Evolutionary conservation across 345 rosid species (phyloP), one percentile per base, ranked within the genome.

Genomic region (Salix purpurea): DNA sequence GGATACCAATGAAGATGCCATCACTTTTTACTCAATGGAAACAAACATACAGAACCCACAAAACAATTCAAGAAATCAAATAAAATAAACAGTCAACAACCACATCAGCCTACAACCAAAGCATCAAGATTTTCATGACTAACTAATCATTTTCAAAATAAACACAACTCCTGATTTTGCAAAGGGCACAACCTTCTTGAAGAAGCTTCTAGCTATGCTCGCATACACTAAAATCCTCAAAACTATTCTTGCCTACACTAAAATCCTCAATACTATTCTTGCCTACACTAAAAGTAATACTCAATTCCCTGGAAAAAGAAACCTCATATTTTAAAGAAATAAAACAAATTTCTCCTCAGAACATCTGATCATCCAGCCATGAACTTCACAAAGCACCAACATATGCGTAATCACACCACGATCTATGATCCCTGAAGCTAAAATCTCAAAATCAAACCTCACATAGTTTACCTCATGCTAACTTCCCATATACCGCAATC

Each of bases 111-210:
- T 9, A 65, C 65, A 62, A 58, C 50, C 39, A 28, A 30, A 24
- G 75, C 72, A 73, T 54, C 58, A 62, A 73, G 42, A 72, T 36
- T 36, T 7, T 73, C 3, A 60, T n/a, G 48, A n/a, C 62, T n/a
- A 56, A n/a, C 28, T 23, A 58, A 58, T 58, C 62, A 58, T 23
- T 58, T 58, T 3, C 19, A 36, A 36, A 72, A 60, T 15, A 10
- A 42, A 23, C 52, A 40, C 32, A 14, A 26, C 0, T 8, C 28
- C 15, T 23, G 10, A 58, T 9, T 58, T 23, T 58, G n/a, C 62
- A 10, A 56, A 9, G 62, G 62, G 62, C 28, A 23, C 28, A 10
- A 3, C 4, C 62, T 58, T 28, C 62, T n/a, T 58, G 28, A 12
- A 58, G 28, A 23, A 9, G 15, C 62, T 9, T 58, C 11, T 24